phyloP scores from a whole-genome alignment of 2,329 filamentous ascomycete genomes.

The Ceratocystiopsis sp. region DNA sequence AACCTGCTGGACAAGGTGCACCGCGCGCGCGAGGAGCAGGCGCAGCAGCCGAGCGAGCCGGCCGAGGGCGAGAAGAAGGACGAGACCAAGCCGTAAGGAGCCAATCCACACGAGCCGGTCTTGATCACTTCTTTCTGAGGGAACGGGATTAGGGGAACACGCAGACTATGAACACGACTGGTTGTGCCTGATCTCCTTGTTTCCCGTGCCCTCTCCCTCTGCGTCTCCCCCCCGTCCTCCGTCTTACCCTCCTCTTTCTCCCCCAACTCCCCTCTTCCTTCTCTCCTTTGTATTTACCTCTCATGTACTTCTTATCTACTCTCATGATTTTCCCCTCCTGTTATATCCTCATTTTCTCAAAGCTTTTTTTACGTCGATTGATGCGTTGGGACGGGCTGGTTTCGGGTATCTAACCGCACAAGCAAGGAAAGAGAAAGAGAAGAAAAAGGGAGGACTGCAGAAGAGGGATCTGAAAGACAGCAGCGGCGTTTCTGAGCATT shows the following conservation, averaged over 20 bases:
- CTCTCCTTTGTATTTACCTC: not conserved
- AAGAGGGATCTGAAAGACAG: not conserved
- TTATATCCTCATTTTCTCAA: slow-evolving; percentile 1
- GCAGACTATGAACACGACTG: no score
- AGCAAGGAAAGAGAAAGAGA: not conserved
- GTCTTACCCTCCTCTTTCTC: not conserved
- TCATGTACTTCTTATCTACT: slow-evolving; percentile 13
- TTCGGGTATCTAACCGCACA: no score
- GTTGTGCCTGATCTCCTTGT: slow-evolving; percentile 9
- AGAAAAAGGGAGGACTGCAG: not conserved
- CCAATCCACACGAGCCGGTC: not conserved
- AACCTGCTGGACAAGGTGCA: slow-evolving; percentile 99
- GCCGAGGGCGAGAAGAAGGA: slow-evolving; percentile 60
- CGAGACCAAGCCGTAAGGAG: slow-evolving; percentile 47
- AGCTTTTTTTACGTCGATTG: not conserved
- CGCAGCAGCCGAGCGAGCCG: slow-evolving; percentile 30
- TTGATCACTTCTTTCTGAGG: no score
- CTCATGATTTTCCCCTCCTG: not conserved
- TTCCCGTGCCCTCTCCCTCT: slow-evolving; percentile 32
- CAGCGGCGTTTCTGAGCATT: no score
- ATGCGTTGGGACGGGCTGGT: not conserved
- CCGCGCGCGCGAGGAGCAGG: slow-evolving; percentile 61
- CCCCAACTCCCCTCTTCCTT: not conserved
- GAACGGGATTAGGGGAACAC: no score
- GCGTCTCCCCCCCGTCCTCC: not conserved